These are phyloP conservation scores for Lanmaoa rubissima DNA, from an alignment of 768 basidiomycete species.

Conservation along the genomic window DNA sequence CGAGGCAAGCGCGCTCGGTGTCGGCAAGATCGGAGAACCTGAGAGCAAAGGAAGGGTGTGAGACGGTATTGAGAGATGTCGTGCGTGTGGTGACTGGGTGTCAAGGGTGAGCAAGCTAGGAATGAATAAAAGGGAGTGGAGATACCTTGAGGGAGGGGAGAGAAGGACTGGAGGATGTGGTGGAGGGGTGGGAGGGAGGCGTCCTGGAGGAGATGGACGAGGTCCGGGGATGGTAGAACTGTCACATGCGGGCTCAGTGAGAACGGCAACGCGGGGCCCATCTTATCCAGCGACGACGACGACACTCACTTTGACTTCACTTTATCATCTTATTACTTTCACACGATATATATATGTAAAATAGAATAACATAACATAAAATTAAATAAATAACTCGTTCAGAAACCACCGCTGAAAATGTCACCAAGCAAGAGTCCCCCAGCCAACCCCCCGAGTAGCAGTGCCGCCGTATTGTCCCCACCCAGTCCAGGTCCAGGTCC, in stretches of 20 bases:
- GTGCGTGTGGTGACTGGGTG: constrained; percentile 76
- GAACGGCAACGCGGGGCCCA: constrained; percentile 57
- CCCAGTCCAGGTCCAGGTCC: background rate
- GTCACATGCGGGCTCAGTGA: constrained; percentile 82
- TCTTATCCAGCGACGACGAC: constrained; percentile 20
- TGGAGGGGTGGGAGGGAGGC: constrained; percentile 67
- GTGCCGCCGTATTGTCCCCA: constrained; percentile 8
- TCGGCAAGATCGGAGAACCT: constrained; percentile 76
- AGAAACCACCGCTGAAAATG: constrained; percentile 40
- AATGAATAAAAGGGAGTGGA: constrained; percentile 2
- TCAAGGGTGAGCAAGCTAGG: constrained; percentile 3
- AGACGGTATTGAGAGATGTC: constrained; percentile 64
- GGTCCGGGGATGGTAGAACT: constrained; percentile 66
- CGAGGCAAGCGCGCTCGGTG: constrained; percentile 70
- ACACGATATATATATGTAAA: background rate
- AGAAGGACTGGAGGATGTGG: constrained; percentile 79
- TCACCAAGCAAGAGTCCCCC: constrained; percentile 52
- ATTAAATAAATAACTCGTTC: constrained; percentile 19
- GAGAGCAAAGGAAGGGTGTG: constrained; percentile 69
- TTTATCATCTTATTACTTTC: background rate
- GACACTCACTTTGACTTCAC: background rate
- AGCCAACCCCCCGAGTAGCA: constrained; percentile 43
- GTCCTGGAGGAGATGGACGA: constrained; percentile 54
- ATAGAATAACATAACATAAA: background rate
- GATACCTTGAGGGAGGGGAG: constrained; percentile 77